A percentile compares a stretch with the other conserved stretches of the same genome.
These are phyloP conservation scores for Thalassiosira exigua DNA, from an alignment of 352 stramenopile species.

Conservation along the genomic window DNA sequence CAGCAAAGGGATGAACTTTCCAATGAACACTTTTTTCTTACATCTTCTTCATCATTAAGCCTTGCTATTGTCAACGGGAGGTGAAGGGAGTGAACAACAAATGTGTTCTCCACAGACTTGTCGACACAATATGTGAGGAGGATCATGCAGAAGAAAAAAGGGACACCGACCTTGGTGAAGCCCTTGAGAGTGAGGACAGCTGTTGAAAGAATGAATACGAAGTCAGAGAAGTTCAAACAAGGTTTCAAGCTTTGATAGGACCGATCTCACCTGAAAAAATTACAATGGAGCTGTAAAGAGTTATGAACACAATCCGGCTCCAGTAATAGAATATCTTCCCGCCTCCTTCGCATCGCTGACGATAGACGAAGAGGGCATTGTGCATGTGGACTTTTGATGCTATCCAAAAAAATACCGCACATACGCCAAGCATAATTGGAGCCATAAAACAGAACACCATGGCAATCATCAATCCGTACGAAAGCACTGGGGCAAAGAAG, in stretches of 20 bases:
- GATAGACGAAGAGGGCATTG: slow-evolving; percentile 66
- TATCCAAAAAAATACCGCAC: slow-evolving; percentile 55
- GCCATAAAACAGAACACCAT: slow-evolving; percentile 36
- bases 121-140: slow-evolving; percentile 52
- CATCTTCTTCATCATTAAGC: slow-evolving; percentile 56
- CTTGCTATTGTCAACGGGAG: slow-evolving; percentile 57
- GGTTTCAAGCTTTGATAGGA: background rate
- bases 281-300: slow-evolving; percentile 53
- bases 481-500: slow-evolving; percentile 45
- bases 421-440: slow-evolving; percentile 49
- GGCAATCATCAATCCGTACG: slow-evolving; percentile 54
- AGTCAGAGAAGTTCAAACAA: too few species aligned
- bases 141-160: slow-evolving; percentile 54
- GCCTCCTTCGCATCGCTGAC: slow-evolving; percentile 61
- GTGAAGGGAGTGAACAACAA: slow-evolving; percentile 54
- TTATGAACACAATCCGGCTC: slow-evolving; percentile 56
- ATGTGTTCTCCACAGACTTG: slow-evolving; percentile 51
- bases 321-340: slow-evolving; percentile 66
- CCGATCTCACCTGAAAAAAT: slow-evolving; percentile 47
- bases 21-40: slow-evolving; percentile 12
- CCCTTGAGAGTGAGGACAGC: slow-evolving; percentile 44
- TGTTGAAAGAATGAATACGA: too few species aligned
- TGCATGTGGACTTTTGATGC: slow-evolving; percentile 63
- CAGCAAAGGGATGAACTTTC: background rate
- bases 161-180: slow-evolving; percentile 20